These are phyloP conservation scores for Solanum dulcamara DNA, from an alignment of 257 asterid species.

Conservation along the genomic window DNA sequence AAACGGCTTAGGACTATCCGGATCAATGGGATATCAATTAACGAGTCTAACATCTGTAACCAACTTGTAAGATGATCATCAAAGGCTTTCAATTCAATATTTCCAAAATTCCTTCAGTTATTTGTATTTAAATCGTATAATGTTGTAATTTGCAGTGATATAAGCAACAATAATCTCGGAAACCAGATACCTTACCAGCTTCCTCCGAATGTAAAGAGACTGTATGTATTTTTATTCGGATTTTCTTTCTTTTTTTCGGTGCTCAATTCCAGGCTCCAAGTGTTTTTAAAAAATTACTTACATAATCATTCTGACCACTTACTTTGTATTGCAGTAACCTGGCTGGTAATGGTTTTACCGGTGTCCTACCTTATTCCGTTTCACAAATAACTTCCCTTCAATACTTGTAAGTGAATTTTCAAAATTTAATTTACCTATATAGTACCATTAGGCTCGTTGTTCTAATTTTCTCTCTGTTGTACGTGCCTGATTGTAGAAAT, in stretches of 20 bases:
- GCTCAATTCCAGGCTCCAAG: neutral
- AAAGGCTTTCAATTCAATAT: neutral
- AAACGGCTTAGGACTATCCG: slow-evolving; percentile 51
- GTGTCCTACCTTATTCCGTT: slow-evolving; percentile 66
- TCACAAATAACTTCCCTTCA: slow-evolving; percentile 52
- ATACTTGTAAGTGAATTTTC: slow-evolving; percentile 48
- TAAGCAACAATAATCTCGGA: slow-evolving; percentile 71
- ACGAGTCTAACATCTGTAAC: slow-evolving; percentile 48
- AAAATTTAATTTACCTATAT: neutral
- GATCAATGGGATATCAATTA: slow-evolving; percentile 63
- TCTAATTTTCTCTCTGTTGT: neutral
- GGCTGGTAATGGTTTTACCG: slow-evolving; percentile 59
- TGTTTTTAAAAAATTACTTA: neutral
- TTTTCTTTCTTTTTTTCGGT: neutral
- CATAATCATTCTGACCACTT: neutral
- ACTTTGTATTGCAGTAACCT: slow-evolving; percentile 49
- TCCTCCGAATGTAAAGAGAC: slow-evolving; percentile 58
- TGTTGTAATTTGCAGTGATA: slow-evolving; percentile 56
- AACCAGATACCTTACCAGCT: slow-evolving; percentile 65
- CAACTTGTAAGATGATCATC: slow-evolving; percentile 58
- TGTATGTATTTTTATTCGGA: slow-evolving; percentile 34
- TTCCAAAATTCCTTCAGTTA: neutral
- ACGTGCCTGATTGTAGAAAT: slow-evolving; percentile 34
- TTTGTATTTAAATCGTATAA: neutral
- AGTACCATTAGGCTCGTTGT: neutral